Conservation (phyloP, 1,284 basidiomycete species). For the Agaricales sp. region DNA sequence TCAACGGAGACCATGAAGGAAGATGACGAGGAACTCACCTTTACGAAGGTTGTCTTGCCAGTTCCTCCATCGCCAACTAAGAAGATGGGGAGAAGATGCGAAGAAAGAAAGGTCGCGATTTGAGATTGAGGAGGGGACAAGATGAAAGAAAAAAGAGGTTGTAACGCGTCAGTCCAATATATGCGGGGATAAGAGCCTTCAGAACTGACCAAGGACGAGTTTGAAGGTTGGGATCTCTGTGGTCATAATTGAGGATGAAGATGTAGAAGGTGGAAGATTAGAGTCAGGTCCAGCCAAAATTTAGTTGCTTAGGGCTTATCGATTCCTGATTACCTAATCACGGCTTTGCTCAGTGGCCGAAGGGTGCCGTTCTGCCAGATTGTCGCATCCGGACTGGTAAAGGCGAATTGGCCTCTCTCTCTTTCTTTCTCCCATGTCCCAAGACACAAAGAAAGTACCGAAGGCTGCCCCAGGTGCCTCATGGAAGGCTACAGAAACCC, state of each 20-base stretch:
- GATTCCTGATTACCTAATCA: not conserved
- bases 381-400: no score
- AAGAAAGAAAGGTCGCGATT: conserved; percentile 9
- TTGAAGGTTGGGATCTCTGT: conserved; percentile 85
- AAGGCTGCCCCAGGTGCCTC: conserved; percentile 31
- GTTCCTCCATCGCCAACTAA: conserved; percentile 96
- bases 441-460: not conserved
- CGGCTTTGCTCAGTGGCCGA: not conserved
- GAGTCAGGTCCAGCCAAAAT: not conserved
- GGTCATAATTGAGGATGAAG: conserved; percentile 30
- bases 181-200: conserved; percentile 10
- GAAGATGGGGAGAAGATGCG: conserved; percentile 13
- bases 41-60: conserved; percentile 97
- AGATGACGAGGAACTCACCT: conserved; percentile 51
- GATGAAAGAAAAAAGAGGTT: conserved; percentile 15
- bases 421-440: not conserved
- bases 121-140: conserved; percentile 10
- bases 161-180: no score
- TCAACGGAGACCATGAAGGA: conserved; percentile 45
- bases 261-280: conserved; percentile 8
- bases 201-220: conserved; percentile 84
- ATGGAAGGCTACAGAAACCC: conserved; percentile 42
- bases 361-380: not conserved
- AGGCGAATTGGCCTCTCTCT: no score
- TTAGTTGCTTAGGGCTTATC: not conserved